These are phyloP conservation scores for Eutrema heterophyllum DNA, from an alignment of 345 rosid genomes.

Conservation along the genomic window DNA sequence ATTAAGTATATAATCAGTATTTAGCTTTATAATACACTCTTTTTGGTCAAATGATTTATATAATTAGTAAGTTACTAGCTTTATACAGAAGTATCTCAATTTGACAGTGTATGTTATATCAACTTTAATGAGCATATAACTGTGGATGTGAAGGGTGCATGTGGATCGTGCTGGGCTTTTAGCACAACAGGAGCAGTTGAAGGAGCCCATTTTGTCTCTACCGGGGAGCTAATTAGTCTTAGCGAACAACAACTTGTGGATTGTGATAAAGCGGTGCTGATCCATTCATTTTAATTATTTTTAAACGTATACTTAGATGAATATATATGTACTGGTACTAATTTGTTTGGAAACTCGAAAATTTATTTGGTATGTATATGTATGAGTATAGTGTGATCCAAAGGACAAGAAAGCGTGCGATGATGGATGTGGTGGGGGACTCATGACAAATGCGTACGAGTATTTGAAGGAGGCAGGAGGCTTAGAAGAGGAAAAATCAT, in stretches of 20 bases:
- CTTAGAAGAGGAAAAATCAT: conserved; percentile 60
- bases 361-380: neutral
- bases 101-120: neutral
- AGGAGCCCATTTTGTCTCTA: conserved; percentile 74
- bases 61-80: neutral
- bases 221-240: conserved; percentile 80
- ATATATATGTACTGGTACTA: neutral
- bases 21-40: neutral
- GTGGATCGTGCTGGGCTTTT: conserved; percentile 98
- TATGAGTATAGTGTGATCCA: conserved; percentile 50
- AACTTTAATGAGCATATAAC: neutral
- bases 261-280: conserved; percentile 52
- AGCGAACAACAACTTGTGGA: conserved; percentile 94
- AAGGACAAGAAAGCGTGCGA: conserved; percentile 61
- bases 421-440: conserved; percentile 77
- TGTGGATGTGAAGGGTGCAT: conserved; percentile 48
- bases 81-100: neutral
- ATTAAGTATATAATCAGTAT: neutral
- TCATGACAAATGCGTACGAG: conserved; percentile 85
- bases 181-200: conserved; percentile 86
- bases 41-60: no score
- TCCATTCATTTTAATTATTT: neutral
- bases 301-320: neutral
- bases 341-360: neutral
- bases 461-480: conserved; percentile 80